Evolutionary conservation across 1,284 basidiomycete genomes (phyloP), one percentile per base, ranked within the genome.

Genomic region (Trichosporon inkin): DNA sequence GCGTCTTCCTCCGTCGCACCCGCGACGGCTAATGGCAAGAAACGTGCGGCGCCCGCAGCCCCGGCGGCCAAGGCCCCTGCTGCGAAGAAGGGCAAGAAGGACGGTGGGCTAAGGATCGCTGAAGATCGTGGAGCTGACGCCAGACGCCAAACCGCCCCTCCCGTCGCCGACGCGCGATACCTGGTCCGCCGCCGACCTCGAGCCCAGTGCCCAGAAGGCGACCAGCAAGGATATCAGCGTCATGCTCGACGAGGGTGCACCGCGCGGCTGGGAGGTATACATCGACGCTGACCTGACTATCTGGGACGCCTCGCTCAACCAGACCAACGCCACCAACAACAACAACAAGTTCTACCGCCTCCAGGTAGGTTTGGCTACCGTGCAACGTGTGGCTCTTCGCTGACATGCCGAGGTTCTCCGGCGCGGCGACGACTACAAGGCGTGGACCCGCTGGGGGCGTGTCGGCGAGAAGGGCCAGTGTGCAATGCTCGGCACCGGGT

Each of bases 241-340:
- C 14, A 57, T 58, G 10, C 14, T 64, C 39, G 63, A 64, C 57
- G 60, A 64, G 36, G 19, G 44, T 24, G 44, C 44, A 1, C 44
- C 44, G 14, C 6, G 4, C 20, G 28, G 6, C 37, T 55, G 86
- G 68, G 79, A 85, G 69, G 85, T 87, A 10, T 84, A 82, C 62
- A 70, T 74, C 32, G 79, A 81, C 51, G 70, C 64, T 2, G 80
- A 82, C 44, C 80, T 77, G 14, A 67, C 72, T 32, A 80, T 85
- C 13, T 87, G 82, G 82, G 86, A 87, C 69, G 85, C 84, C n/a
- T 85, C 84, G 80, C 80, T 87, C 59, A 86, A 86, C 71, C 85
- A 87, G 72, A 86, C 85, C 1, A 81, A 86, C 65, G 80, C 86
- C 19, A 80, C 79, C 38, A 81, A 80, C 62, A 83, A 86, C 73